A percentile compares a stretch with the other conserved stretches of the same genome.
Evolutionary conservation across 1,284 basidiomycete species (phyloP).

Genomic region (Prillingera fragicola): DNA sequence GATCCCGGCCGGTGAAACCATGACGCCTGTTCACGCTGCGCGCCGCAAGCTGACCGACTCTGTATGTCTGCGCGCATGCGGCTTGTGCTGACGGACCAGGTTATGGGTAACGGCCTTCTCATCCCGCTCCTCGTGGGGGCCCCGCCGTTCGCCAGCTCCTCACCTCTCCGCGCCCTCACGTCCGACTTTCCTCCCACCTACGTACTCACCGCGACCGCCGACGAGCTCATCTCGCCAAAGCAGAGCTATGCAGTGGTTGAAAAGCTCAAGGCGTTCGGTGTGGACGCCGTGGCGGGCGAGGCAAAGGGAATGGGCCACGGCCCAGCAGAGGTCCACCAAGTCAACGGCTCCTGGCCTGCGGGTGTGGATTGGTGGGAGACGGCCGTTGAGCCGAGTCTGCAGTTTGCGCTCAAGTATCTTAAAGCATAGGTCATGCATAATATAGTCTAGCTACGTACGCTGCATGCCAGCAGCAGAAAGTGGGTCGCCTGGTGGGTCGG

Average conservation of each 20-base stretch:
- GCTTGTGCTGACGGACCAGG: no score
- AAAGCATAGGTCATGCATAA: no score
- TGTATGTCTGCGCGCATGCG: no score
- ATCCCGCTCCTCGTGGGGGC: not conserved
- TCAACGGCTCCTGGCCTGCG: conserved; percentile 1
- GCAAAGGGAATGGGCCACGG: conserved; percentile 9
- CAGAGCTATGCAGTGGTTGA: conserved; percentile 9
- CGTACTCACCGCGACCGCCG: conserved; percentile 11
- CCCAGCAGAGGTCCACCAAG: conserved; percentile 4
- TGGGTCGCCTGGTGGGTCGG: no score
- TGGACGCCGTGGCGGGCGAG: conserved; percentile 3
- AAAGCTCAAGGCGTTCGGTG: conserved; percentile 7
- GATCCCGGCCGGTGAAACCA: no score
- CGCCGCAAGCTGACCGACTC: no score
- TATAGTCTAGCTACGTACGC: no score
- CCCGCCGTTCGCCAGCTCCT: not conserved
- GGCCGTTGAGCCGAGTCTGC: conserved; percentile 7
- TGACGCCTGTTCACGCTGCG: no score
- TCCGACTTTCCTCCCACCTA: conserved; percentile 11
- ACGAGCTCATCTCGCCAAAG: conserved; percentile 7
- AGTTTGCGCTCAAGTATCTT: conserved; percentile 1
- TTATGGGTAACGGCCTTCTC: conserved; percentile 1
- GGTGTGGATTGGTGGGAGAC: conserved; percentile 10
- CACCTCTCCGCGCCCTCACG: conserved; percentile 6
- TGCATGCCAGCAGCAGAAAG: no score